Evolutionary conservation across 2,329 filamentous ascomycete genomes (phyloP).

Genomic region (Pyricularia pennisetigena): DNA sequence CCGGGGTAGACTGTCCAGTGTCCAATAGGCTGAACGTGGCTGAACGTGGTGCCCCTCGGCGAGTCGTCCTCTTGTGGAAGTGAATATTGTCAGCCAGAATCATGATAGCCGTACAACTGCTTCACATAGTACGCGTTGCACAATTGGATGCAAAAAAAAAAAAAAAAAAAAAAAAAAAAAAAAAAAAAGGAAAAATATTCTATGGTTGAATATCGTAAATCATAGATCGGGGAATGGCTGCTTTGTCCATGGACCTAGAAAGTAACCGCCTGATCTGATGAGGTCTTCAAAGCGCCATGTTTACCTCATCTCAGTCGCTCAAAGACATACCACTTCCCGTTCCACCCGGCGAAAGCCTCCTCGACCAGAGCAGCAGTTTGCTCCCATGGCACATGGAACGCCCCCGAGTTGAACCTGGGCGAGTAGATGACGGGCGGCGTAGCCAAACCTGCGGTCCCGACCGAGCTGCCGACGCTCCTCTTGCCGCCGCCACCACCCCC

Average conservation of each 20-base stretch:
- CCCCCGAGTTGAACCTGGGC: conserved; percentile 14
- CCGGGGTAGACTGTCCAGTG: too few species aligned
- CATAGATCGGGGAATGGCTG: too few species aligned
- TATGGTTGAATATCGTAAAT: too few species aligned
- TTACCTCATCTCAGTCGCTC: neutral
- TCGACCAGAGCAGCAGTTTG: conserved; percentile 7
- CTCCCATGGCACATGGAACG: conserved; percentile 14
- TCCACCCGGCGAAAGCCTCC: conserved; percentile 4
- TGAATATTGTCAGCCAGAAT: too few species aligned
- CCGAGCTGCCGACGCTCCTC: neutral
- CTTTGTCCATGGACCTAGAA: neutral
- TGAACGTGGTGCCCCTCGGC: too few species aligned
- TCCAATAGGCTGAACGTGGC: too few species aligned
- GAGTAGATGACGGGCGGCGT: conserved; percentile 10
- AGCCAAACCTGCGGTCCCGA: neutral
- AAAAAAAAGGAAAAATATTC: too few species aligned
- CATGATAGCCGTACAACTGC: too few species aligned
- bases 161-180: too few species aligned
- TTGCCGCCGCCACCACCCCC: neutral
- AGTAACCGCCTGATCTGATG: neutral
- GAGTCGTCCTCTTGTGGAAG: too few species aligned
- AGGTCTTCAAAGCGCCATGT: neutral
- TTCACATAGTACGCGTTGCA: too few species aligned
- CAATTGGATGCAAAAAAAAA: too few species aligned
- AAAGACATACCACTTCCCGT: conserved; percentile 2